A percentile compares a stretch with the other conserved stretches of the same genome.
Conservation (phyloP, 2,329 filamentous ascomycete species). For the Coleophoma crateriformis region DNA sequence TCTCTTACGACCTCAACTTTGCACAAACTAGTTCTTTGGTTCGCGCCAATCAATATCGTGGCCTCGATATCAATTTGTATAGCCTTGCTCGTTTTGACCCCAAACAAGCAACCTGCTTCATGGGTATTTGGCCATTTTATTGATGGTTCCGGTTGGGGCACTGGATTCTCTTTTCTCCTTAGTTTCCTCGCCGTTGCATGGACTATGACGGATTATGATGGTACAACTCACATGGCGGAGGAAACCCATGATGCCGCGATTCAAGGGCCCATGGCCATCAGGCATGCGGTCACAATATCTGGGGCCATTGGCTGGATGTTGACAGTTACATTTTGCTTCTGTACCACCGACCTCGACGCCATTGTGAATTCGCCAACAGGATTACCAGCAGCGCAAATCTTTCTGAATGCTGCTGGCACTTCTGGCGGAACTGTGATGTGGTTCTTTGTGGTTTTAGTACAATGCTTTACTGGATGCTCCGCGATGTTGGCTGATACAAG, state of each 20-base stretch:
- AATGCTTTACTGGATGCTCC: slow-evolving; percentile 59
- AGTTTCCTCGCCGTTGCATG: slow-evolving; percentile 49
- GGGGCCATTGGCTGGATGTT: slow-evolving; percentile 56
- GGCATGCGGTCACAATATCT: slow-evolving; percentile 52
- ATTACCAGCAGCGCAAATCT: slow-evolving; percentile 52
- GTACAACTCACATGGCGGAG: slow-evolving; percentile 63
- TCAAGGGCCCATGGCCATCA: slow-evolving; percentile 53
- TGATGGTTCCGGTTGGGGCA: slow-evolving; percentile 58
- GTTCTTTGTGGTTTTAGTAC: slow-evolving; percentile 56
- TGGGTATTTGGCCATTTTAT: slow-evolving; percentile 58
- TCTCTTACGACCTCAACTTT: slow-evolving; percentile 55
- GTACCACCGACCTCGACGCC: slow-evolving; percentile 49
- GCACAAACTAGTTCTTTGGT: slow-evolving; percentile 57
- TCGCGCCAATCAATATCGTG: slow-evolving; percentile 59
- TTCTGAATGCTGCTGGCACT: slow-evolving; percentile 53
- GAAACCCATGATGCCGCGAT: slow-evolving; percentile 60
- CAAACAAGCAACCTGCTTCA: slow-evolving; percentile 49
- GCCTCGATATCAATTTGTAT: slow-evolving; percentile 57
- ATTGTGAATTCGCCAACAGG: slow-evolving; percentile 53
- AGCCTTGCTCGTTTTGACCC: slow-evolving; percentile 50
- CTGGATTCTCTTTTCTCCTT: slow-evolving; percentile 55
- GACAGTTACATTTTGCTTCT: slow-evolving; percentile 59
- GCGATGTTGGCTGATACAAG: slow-evolving; percentile 59
- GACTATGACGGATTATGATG: slow-evolving; percentile 67
- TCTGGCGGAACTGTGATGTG: slow-evolving; percentile 54